Conservation (phyloP, 2,329 filamentous ascomycete genomes). For the Falciphora oryzae region DNA sequence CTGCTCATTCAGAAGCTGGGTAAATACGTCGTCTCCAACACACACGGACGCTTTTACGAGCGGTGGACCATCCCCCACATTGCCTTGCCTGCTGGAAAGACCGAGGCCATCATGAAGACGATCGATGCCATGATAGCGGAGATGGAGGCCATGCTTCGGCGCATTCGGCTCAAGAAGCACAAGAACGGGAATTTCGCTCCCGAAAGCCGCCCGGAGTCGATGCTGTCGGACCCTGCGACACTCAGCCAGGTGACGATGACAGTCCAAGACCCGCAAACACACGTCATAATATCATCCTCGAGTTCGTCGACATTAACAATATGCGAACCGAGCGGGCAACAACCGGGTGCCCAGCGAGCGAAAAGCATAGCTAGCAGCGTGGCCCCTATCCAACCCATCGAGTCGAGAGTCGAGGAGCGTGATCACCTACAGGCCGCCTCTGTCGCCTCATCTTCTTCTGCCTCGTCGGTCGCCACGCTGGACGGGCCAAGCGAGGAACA, state of each 20-base stretch:
- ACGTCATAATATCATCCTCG: background rate
- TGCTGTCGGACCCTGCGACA: conserved; percentile 2
- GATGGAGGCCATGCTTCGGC: background rate
- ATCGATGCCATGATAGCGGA: background rate
- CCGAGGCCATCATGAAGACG: background rate
- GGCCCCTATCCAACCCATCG: background rate
- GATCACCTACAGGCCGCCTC: background rate
- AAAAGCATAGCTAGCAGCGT: background rate
- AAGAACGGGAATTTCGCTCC: background rate
- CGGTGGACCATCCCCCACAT: conserved; percentile 8
- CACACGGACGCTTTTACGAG: conserved; percentile 4
- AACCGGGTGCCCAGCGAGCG: background rate
- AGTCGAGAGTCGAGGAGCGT: background rate
- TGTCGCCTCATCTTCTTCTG: background rate
- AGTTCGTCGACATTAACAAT: background rate
- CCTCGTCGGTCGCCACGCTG: background rate
- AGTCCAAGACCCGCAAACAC: background rate
- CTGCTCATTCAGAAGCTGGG: conserved; percentile 7
- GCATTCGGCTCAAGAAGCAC: background rate
- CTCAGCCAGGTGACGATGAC: conserved; percentile 1
- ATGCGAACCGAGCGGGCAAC: background rate
- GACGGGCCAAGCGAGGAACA: background rate
- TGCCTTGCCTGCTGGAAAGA: background rate
- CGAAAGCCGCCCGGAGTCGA: conserved; percentile 3
- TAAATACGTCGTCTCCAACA: conserved; percentile 3